Evolutionary conservation across 208 protist species (phyloP).

Genomic region (Porcisia deanei): DNA sequence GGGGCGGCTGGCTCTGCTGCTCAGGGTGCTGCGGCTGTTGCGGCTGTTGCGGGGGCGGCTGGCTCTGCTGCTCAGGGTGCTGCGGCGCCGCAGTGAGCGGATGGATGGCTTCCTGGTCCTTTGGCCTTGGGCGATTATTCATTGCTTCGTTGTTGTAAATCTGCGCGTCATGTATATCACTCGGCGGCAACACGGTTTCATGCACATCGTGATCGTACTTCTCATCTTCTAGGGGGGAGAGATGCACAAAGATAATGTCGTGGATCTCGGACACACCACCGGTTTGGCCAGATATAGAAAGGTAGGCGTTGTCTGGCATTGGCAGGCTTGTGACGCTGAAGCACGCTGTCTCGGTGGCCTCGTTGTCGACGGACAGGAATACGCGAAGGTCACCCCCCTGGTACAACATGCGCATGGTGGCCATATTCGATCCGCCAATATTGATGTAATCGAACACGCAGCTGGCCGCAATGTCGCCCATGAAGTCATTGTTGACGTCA

Average conservation of each 20-base stretch:
- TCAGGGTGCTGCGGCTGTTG: slow-evolving; percentile 12
- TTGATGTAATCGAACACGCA: slow-evolving; percentile 69
- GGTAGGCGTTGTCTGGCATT: slow-evolving; percentile 39
- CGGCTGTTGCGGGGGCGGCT: not conserved
- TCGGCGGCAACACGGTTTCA: slow-evolving; percentile 5
- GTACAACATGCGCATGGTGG: slow-evolving; percentile 63
- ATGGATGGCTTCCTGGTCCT: not conserved
- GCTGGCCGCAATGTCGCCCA: slow-evolving; percentile 40
- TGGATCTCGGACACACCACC: slow-evolving; percentile 61
- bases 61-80: not conserved
- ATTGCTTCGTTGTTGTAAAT: slow-evolving; percentile 38
- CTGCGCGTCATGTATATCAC: not conserved
- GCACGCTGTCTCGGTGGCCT: slow-evolving; percentile 53
- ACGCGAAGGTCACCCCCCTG: slow-evolving; percentile 41
- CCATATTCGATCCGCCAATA: slow-evolving; percentile 21
- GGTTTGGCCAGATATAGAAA: slow-evolving; percentile 75
- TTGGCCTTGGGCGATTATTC: slow-evolving; percentile 17
- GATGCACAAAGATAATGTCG: slow-evolving; percentile 80
- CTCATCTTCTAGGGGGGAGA: slow-evolving; percentile 41
- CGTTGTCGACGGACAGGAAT: slow-evolving; percentile 45
- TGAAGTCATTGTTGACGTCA: slow-evolving; percentile 59
- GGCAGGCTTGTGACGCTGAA: slow-evolving; percentile 41
- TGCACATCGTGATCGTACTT: slow-evolving; percentile 74
- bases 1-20: not conserved
- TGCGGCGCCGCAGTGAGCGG: too few species aligned